Percentiles rank a stretch among this genome's conserved stretches.
phyloP scores from a whole-genome alignment of 2,329 filamentous ascomycete species.

The Neophaeococcomyces mojaviensis region DNA sequence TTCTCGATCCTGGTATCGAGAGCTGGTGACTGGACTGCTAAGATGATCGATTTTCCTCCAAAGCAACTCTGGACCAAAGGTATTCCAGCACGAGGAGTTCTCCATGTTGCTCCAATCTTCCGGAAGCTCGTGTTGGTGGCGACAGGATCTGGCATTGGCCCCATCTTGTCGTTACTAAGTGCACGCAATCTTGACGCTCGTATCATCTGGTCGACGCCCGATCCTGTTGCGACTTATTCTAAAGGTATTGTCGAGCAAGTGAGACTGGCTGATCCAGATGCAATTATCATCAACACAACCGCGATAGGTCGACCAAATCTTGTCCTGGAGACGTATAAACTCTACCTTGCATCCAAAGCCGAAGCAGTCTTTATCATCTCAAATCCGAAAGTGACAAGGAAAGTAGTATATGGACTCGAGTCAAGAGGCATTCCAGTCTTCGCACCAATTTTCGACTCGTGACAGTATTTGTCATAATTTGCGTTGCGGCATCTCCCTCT shows the following conservation, averaged over 20 bases:
- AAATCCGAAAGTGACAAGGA: constrained; percentile 60
- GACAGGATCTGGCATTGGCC: constrained; percentile 67
- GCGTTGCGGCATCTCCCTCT: too few relatives aligned
- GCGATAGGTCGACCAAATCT: constrained; percentile 54
- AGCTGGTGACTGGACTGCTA: constrained; percentile 66
- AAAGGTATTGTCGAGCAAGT: constrained; percentile 49
- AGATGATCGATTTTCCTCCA: constrained; percentile 55
- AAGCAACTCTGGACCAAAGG: constrained; percentile 61
- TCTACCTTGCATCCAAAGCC: constrained; percentile 40
- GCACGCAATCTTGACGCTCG: constrained; percentile 39
- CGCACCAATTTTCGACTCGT: constrained; percentile 68
- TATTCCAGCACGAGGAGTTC: constrained; percentile 58
- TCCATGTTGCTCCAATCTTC: constrained; percentile 61
- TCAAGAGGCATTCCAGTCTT: constrained; percentile 58
- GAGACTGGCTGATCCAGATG: constrained; percentile 49
- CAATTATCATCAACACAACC: constrained; percentile 61
- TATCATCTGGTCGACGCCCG: constrained; percentile 62
- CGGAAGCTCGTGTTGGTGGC: constrained; percentile 58
- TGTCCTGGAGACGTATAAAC: constrained; percentile 46
- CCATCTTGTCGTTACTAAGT: constrained; percentile 56
- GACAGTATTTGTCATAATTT: too few relatives aligned
- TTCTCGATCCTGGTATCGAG: constrained; percentile 65
- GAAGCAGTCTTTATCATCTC: constrained; percentile 69
- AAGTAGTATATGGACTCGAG: constrained; percentile 63
- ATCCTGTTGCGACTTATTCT: constrained; percentile 58